Conservation (phyloP, 768 basidiomycete genomes). For the Pisolithus tinctorius region DNA sequence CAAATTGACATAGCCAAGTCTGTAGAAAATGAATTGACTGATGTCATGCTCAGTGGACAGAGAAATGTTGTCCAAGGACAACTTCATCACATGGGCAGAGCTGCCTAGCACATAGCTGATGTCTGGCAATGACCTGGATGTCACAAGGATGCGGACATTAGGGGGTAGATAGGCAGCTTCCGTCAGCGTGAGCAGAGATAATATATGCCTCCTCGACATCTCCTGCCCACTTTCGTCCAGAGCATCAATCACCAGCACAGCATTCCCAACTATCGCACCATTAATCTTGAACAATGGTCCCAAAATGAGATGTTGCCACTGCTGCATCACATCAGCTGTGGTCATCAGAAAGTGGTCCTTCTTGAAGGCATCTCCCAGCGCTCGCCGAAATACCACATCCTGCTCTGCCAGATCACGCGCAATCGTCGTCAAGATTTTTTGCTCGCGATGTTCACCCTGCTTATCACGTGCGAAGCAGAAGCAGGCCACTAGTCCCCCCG, state of each 20-base stretch:
- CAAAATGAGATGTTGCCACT: no score
- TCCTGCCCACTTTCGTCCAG: conserved; percentile 13
- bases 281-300: conserved; percentile 1
- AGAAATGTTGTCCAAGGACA: not conserved
- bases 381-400: not conserved
- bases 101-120: conserved; percentile 3
- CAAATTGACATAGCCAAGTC: not conserved
- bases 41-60: not conserved
- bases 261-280: conserved; percentile 9
- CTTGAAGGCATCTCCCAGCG: not conserved
- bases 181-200: conserved; percentile 1
- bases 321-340: not conserved
- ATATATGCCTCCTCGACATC: conserved; percentile 5
- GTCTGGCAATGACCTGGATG: conserved; percentile 4
- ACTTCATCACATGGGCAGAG: not conserved
- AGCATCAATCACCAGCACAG: conserved; percentile 22
- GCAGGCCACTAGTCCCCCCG: conserved; percentile 9
- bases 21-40: not conserved
- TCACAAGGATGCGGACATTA: conserved; percentile 11
- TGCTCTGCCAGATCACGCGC: conserved; percentile 8
- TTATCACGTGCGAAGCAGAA: conserved; percentile 6
- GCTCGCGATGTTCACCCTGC: not conserved
- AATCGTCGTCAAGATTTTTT: conserved; percentile 6
- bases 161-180: not conserved
- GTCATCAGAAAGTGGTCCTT: not conserved